These are phyloP conservation scores for Daldinia sp. DNA, from an alignment of 2,329 filamentous ascomycete genomes.

Conservation along the genomic window DNA sequence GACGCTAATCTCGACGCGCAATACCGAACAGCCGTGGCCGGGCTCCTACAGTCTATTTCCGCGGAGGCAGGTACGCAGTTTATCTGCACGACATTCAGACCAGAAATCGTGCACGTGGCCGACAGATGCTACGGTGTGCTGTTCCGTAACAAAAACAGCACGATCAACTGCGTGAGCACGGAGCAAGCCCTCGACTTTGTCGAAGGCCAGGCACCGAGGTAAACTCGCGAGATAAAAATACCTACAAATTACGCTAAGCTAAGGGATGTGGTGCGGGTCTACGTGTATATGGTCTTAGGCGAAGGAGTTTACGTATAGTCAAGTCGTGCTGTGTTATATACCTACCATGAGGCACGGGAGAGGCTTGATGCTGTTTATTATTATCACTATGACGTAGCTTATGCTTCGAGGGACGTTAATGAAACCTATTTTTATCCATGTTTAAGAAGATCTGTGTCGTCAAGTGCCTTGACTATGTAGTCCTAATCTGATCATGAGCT, in stretches of 20 bases:
- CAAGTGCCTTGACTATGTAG: not conserved
- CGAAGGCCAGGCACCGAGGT: slow-evolving; percentile 73
- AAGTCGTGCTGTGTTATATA: slow-evolving; percentile 10
- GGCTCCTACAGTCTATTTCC: slow-evolving; percentile 83
- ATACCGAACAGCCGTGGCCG: slow-evolving; percentile 93
- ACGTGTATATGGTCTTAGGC: slow-evolving; percentile 16
- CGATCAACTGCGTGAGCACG: slow-evolving; percentile 86
- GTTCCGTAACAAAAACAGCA: slow-evolving; percentile 92
- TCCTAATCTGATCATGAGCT: not conserved
- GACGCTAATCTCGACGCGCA: slow-evolving; percentile 98
- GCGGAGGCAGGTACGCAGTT: slow-evolving; percentile 77
- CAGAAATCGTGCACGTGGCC: slow-evolving; percentile 93
- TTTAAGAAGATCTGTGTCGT: not conserved
- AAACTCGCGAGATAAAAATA: slow-evolving; percentile 7
- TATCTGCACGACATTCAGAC: slow-evolving; percentile 98
- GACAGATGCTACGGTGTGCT: slow-evolving; percentile 98
- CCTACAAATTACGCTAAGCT: not conserved
- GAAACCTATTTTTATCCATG: slow-evolving; percentile 10
- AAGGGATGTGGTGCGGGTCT: not conserved
- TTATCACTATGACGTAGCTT: slow-evolving; percentile 14
- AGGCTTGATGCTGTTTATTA: slow-evolving; percentile 4
- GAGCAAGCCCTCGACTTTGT: slow-evolving; percentile 94
- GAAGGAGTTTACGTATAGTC: slow-evolving; percentile 8
- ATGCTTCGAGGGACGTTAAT: slow-evolving; percentile 25
- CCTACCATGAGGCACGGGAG: slow-evolving; percentile 16